Base-by-base conservation (phyloP, 257 asterid genomes). In the Fraxinus americana region DNA sequence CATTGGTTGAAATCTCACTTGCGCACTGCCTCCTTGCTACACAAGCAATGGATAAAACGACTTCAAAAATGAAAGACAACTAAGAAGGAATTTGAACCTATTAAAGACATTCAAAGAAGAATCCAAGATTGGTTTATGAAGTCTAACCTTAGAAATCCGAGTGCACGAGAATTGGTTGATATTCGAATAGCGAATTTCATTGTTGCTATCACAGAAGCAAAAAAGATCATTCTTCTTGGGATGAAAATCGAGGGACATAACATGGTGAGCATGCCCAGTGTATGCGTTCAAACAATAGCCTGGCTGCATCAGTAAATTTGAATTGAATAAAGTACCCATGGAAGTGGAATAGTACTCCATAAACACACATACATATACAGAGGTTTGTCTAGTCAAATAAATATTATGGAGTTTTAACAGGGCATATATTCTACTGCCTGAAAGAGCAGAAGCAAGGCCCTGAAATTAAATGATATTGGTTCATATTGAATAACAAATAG, bases 231-330 rank as follows among this genome's bases (percentile, higher is more conserved):
- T 91, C 91, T 92, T 92, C 85, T 91, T 94, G 8, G 98, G 97
- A 89, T 92, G 94, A 88, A 94, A 94, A 82, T 94, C 98, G 50
- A 94, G 90, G 77, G 98, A 94, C 92, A 94, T 82, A 73, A 94
- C 91, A 67, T 85, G 97, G 48, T 94, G 88, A 74, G 90, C 35
- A 75, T 92, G 99, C 48, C 90, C 90, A 1, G 99, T 91, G 78
- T 90, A 89, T 74, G 99, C 93, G 57, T 91, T 84, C 88, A 92
- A 83, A 82, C 97, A 92, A 86, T 90, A 91, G 84, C 92, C 82
- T 19, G 45, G 45, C 45, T 39, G 45, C 45, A 39, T 8, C 45
- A 9, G 45, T 39, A 39, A 39, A 39, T 39, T 39, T 39, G 11
- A 39, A 39, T 39, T 9, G 45, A 39, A 39, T 39, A 8, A 39